Conservation (phyloP, 345 rosid species). For the Syzygium aqueum region DNA sequence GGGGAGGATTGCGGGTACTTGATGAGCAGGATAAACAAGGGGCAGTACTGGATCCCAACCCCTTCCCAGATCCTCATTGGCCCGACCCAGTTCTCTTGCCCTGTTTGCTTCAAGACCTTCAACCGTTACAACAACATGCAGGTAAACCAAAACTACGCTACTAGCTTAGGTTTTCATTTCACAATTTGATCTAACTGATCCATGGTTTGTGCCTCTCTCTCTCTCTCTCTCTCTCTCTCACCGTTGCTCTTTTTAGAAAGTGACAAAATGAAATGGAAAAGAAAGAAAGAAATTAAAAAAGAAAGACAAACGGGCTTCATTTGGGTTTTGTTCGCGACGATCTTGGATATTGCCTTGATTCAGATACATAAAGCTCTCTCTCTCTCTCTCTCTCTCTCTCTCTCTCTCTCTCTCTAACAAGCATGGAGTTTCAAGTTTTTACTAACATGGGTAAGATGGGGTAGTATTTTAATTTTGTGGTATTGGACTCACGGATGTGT, state of each 20-base stretch:
- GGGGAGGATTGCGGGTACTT: conserved; percentile 46
- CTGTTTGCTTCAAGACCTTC: conserved; percentile 94
- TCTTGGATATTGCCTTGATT: neutral
- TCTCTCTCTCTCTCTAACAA: neutral
- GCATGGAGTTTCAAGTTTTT: neutral
- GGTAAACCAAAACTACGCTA: conserved; percentile 22
- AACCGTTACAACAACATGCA: conserved; percentile 99
- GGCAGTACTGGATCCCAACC: conserved; percentile 98
- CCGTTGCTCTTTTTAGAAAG: neutral
- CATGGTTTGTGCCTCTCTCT: conserved; percentile 5
- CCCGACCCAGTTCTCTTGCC: conserved; percentile 97
- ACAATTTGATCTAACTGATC: neutral
- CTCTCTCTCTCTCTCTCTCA: conserved; percentile 1
- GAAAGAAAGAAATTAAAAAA: neutral
- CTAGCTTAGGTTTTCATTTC: neutral
- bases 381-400: neutral
- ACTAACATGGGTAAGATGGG: neutral
- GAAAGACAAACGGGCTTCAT: neutral
- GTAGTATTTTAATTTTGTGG: neutral
- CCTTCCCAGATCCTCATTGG: conserved; percentile 98
- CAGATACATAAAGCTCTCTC: neutral
- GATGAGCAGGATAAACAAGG: conserved; percentile 69
- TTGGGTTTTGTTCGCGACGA: neutral
- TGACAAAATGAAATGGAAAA: neutral
- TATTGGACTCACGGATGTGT: neutral